Evolutionary conservation across 768 basidiomycete species (phyloP).

Genomic region (Nevesoporus exiguus): DNA sequence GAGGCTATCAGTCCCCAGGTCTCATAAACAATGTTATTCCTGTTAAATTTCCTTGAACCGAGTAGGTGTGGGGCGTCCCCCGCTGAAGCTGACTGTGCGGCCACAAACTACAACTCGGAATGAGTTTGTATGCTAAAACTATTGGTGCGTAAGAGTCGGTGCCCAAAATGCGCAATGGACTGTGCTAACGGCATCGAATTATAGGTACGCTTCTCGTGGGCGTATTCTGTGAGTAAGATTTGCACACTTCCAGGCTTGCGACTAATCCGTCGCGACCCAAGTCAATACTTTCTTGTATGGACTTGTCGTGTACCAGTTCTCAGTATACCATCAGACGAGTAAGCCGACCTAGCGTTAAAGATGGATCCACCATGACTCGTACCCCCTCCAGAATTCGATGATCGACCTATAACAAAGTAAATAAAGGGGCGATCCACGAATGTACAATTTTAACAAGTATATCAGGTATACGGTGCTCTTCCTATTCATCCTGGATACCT

Average conservation of each 20-base stretch:
- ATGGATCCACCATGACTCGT: neutral
- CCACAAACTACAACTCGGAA: neutral
- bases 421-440: too few relatives aligned
- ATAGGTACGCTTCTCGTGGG: neutral
- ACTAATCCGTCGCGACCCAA: neutral
- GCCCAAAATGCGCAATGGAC: neutral
- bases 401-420: too few relatives aligned
- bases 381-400: too few relatives aligned
- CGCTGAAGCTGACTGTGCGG: neutral
- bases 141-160: neutral
- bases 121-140: neutral
- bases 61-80: too few relatives aligned
- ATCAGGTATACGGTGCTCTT: too few relatives aligned
- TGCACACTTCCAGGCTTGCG: too few relatives aligned
- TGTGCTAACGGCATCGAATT: neutral
- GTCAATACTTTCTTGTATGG: constrained; percentile 34
- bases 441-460: too few relatives aligned
- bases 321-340: neutral
- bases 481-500: too few relatives aligned
- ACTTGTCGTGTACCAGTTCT: constrained; percentile 10
- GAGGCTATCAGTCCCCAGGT: too few relatives aligned
- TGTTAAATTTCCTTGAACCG: too few relatives aligned
- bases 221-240: neutral
- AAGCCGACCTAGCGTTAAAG: neutral
- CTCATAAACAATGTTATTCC: too few relatives aligned